These are phyloP conservation scores for Aspergillus proliferans DNA, from an alignment of 2,329 filamentous ascomycete species.

Conservation along the genomic window DNA sequence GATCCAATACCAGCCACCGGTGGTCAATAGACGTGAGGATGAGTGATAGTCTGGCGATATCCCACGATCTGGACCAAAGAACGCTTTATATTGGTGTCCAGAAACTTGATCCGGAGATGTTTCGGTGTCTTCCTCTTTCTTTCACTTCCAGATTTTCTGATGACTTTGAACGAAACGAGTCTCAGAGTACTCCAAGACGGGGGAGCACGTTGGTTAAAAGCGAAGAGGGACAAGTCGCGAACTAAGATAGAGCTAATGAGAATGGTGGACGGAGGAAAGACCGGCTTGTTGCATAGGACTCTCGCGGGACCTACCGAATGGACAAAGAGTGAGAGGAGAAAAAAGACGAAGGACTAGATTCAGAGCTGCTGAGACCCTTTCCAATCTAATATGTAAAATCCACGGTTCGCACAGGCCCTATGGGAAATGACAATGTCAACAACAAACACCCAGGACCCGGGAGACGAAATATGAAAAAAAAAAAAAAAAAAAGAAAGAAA, in stretches of 20 bases:
- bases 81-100: slow-evolving; percentile 7
- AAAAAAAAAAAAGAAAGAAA: not conserved
- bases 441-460: slow-evolving; percentile 23
- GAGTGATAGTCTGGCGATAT: slow-evolving; percentile 8
- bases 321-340: slow-evolving; percentile 13
- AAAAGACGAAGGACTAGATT: slow-evolving; percentile 3
- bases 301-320: slow-evolving; percentile 25
- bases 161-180: slow-evolving; percentile 6
- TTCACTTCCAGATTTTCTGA: slow-evolving; percentile 6
- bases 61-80: slow-evolving; percentile 11
- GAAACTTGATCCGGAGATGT: slow-evolving; percentile 15
- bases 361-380: slow-evolving; percentile 14
- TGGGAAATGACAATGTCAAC: slow-evolving; percentile 24
- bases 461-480: slow-evolving; percentile 4
- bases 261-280: slow-evolving; percentile 17
- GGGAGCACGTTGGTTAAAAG: slow-evolving; percentile 23
- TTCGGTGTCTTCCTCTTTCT: slow-evolving; percentile 15
- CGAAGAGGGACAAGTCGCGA: slow-evolving; percentile 27
- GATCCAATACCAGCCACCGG: not conserved
- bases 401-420: slow-evolving; percentile 14
- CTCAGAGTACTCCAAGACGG: slow-evolving; percentile 7
- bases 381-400: slow-evolving; percentile 26
- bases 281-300: slow-evolving; percentile 27
- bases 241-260: slow-evolving; percentile 33
- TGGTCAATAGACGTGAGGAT: slow-evolving; percentile 2